Percentiles rank a stretch among this genome's conserved stretches.
phyloP scores from a whole-genome alignment of 176 grass and related monocot genomes.

The Saccharum officinarum region DNA sequence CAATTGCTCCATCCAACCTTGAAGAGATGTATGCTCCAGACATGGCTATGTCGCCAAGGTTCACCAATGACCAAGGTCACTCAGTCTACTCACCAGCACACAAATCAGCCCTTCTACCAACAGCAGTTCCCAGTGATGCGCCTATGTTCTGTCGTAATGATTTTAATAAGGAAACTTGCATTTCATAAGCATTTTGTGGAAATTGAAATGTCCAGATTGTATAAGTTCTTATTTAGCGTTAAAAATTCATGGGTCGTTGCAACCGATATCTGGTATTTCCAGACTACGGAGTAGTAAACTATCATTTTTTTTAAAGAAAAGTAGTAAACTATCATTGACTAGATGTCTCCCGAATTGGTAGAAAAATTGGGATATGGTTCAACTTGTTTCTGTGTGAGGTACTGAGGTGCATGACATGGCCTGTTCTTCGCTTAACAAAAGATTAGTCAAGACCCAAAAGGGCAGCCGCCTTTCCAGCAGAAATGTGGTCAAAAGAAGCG shows the following conservation, averaged over 20 bases:
- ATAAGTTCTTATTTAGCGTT: background rate
- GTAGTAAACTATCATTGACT: background rate
- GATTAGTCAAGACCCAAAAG: background rate
- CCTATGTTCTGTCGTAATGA: background rate
- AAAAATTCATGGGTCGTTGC: background rate
- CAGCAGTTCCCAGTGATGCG: background rate
- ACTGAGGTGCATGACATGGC: no score
- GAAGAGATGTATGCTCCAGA: slow-evolving; percentile 77
- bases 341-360: background rate
- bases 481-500: slow-evolving; percentile 32
- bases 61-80: slow-evolving; percentile 66
- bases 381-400: background rate
- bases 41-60: slow-evolving; percentile 67
- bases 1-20: slow-evolving; percentile 54
- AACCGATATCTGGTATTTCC: background rate
- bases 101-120: slow-evolving; percentile 70
- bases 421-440: background rate
- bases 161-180: background rate
- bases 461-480: slow-evolving; percentile 1
- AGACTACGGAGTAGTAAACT: background rate
- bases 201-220: background rate
- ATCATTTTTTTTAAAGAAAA: background rate
- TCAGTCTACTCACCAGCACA: slow-evolving; percentile 66
- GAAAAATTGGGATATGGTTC: background rate
- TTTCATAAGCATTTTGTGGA: background rate